Percentiles rank a stretch among this genome's conserved stretches.
These are phyloP conservation scores for Epichloe uncinata DNA, from an alignment of 2,329 filamentous ascomycete species.

Conservation along the genomic window DNA sequence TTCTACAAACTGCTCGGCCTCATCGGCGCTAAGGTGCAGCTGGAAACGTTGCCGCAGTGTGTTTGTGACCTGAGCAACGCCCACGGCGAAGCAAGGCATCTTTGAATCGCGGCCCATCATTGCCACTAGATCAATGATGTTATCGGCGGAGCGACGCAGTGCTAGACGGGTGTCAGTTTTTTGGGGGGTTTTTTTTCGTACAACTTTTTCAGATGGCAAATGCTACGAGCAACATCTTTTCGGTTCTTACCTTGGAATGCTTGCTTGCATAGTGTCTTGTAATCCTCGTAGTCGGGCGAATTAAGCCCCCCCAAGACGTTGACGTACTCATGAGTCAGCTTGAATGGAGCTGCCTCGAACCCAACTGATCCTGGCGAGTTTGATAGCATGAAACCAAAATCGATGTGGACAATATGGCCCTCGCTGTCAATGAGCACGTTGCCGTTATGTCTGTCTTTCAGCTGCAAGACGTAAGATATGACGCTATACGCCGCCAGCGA, in stretches of 20 bases:
- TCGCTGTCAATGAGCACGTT: constrained; percentile 78
- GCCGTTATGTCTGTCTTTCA: constrained; percentile 78
- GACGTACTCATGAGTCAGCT: constrained; percentile 74
- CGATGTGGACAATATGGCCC: constrained; percentile 78
- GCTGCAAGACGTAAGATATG: constrained; percentile 69
- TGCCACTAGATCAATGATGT: constrained; percentile 68
- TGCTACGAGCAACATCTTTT: too few species aligned
- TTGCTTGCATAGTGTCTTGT: constrained; percentile 68
- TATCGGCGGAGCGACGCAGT: constrained; percentile 63
- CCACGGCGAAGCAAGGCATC: constrained; percentile 72
- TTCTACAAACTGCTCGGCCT: constrained; percentile 71
- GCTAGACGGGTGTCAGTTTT: constrained; percentile 29
- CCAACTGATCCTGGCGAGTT: constrained; percentile 76
- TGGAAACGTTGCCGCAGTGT: constrained; percentile 64
- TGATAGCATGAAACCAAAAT: constrained; percentile 82
- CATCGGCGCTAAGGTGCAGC: constrained; percentile 68
- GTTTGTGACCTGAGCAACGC: constrained; percentile 56
- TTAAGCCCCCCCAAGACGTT: constrained; percentile 70
- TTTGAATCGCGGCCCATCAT: constrained; percentile 75
- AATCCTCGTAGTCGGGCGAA: constrained; percentile 58
- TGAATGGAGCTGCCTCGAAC: constrained; percentile 79
- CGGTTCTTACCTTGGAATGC: constrained; percentile 57
- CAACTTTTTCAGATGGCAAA: too few species aligned
- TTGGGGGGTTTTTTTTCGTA: too few species aligned
- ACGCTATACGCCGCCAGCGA: constrained; percentile 79